These are phyloP conservation scores for Aspergillus baeticus DNA, from an alignment of 495 filamentous ascomycete genomes.

Conservation along the genomic window DNA sequence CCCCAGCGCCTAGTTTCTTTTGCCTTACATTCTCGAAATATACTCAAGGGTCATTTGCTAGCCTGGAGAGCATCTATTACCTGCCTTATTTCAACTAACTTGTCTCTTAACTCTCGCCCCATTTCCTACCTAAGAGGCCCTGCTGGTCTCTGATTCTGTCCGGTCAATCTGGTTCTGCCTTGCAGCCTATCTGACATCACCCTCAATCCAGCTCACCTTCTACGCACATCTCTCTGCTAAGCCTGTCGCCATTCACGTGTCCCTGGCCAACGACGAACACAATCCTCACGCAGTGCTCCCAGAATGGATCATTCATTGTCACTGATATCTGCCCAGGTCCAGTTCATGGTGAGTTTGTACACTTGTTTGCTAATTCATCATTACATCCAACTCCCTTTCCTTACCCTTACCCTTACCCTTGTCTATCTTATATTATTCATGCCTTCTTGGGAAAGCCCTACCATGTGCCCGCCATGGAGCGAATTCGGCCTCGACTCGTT, in stretches of 20 bases:
- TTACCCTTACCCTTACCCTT: not conserved
- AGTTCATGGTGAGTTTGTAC: constrained; percentile 50
- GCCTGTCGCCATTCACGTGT: not conserved
- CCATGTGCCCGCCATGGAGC: not conserved
- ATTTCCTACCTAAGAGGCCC: not conserved
- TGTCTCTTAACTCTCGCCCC: not conserved
- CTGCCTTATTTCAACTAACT: no score
- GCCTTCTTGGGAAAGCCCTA: not conserved
- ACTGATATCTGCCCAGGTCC: constrained; percentile 54
- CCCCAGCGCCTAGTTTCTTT: constrained; percentile 1
- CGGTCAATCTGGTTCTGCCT: not conserved
- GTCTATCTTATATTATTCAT: not conserved
- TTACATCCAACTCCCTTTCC: not conserved
- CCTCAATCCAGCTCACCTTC: not conserved
- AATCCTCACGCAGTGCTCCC: not conserved
- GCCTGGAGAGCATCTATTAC: not conserved
- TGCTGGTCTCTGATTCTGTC: not conserved
- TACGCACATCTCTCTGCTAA: constrained; percentile 2
- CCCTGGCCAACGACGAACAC: not conserved
- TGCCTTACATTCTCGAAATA: constrained; percentile 1
- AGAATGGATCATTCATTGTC: constrained; percentile 49
- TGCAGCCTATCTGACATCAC: not conserved
- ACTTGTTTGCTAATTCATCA: constrained; percentile 3
- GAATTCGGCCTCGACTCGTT: constrained; percentile 2
- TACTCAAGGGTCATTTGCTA: not conserved